phyloP scores from a whole-genome alignment of 139 green algal genomes.

The Desmodesmus armatus region DNA sequence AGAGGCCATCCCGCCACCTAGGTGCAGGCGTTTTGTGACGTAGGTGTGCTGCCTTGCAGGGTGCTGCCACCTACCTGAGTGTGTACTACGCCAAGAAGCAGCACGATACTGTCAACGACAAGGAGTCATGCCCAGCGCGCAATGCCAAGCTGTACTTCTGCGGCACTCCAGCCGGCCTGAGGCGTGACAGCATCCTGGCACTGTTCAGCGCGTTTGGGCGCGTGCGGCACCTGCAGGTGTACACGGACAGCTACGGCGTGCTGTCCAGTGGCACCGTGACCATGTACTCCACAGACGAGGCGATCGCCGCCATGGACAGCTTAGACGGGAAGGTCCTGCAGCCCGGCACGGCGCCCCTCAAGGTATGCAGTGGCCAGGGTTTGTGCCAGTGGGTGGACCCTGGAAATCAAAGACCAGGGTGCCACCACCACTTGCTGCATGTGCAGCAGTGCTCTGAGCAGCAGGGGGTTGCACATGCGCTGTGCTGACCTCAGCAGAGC shows the following conservation, averaged over 20 bases:
- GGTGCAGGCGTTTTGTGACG: no score
- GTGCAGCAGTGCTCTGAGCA: no score
- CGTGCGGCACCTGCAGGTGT: constrained; percentile 47
- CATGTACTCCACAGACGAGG: constrained; percentile 43
- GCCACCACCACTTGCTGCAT: no score
- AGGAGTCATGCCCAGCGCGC: constrained; percentile 32
- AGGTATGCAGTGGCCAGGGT: no score
- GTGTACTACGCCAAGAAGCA: constrained; percentile 51
- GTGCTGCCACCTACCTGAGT: constrained; percentile 6
- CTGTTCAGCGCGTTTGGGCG: constrained; percentile 44
- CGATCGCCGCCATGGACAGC: constrained; percentile 39
- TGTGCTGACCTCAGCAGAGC: no score
- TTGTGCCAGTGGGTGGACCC: no score
- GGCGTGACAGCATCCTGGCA: constrained; percentile 32
- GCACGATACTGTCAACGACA: constrained; percentile 17
- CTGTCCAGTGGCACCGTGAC: constrained; percentile 45
- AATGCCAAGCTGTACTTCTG: constrained; percentile 51
- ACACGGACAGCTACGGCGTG: constrained; percentile 33
- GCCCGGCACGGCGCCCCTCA: constrained; percentile 40
- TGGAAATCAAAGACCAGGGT: no score
- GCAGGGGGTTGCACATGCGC: no score
- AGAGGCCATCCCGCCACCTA: no score
- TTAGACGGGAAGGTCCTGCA: constrained; percentile 41
- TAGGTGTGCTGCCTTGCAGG: no score
- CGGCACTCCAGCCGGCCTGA: constrained; percentile 32